A percentile compares a stretch with the other conserved stretches of the same genome.
Evolutionary conservation across 306 rosid species (phyloP).

Genomic region (Gastrolobium villosum): DNA sequence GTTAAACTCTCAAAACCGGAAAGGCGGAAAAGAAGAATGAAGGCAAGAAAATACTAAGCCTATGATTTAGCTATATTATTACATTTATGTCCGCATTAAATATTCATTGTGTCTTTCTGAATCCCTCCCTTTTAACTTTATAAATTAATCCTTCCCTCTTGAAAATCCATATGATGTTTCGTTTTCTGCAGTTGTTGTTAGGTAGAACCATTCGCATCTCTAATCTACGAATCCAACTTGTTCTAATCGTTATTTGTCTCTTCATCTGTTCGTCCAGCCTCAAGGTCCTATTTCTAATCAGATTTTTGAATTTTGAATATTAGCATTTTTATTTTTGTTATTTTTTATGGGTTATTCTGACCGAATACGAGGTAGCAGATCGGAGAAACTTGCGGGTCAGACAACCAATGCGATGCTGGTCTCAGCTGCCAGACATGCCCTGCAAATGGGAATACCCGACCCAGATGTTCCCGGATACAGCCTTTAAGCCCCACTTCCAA

Average conservation of each 20-base stretch:
- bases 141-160: too few relatives aligned
- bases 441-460: constrained; percentile 88
- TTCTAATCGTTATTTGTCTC: constrained; percentile 64
- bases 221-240: constrained; percentile 48
- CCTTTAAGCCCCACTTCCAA: constrained; percentile 70
- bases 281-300: constrained; percentile 57
- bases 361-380: constrained; percentile 62
- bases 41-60: constrained; percentile 44
- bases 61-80: background rate
- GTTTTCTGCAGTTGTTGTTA: constrained; percentile 58
- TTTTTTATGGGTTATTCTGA: background rate
- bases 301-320: background rate
- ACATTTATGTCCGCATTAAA: constrained; percentile 3
- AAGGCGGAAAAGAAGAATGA: constrained; percentile 30
- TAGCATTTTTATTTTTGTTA: background rate
- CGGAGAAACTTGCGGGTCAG: constrained; percentile 90
- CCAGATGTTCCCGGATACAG: constrained; percentile 82
- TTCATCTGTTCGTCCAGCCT: constrained; percentile 59
- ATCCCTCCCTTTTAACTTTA: background rate
- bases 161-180: constrained; percentile 13
- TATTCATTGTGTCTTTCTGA: background rate
- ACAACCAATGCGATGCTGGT: constrained; percentile 72
- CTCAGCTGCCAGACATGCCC: constrained; percentile 76
- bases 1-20: background rate
- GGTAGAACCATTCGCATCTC: background rate